Conservation (phyloP, 495 filamentous ascomycete genomes). For the Baudoinia panamericana region DNA sequence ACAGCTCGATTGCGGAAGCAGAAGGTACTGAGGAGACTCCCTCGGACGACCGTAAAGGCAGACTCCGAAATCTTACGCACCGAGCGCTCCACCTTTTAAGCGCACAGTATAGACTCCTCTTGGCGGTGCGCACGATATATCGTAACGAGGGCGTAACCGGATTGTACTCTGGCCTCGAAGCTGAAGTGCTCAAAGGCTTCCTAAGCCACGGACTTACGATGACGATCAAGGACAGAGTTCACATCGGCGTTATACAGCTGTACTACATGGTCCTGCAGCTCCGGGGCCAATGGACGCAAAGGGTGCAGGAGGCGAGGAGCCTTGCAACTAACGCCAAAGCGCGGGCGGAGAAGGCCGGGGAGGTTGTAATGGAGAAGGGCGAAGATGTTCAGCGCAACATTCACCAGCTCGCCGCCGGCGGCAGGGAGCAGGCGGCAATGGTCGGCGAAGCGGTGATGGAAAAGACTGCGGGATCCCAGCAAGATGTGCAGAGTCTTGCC, state of each 20-base stretch:
- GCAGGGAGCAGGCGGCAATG: no score
- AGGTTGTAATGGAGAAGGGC: slow-evolving; percentile 4
- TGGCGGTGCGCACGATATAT: slow-evolving; percentile 48
- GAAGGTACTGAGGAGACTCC: slow-evolving; percentile 12
- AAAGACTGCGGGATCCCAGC: no score
- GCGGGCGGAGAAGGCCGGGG: slow-evolving; percentile 6
- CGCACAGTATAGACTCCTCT: slow-evolving; percentile 43
- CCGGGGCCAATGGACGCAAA: slow-evolving; percentile 25
- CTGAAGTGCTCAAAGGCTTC: slow-evolving; percentile 73
- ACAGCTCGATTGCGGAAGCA: slow-evolving; percentile 1
- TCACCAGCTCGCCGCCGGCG: no score
- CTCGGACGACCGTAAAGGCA: not conserved
- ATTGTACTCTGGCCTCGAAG: slow-evolving; percentile 64
- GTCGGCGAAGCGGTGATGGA: no score
- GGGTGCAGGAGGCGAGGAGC: slow-evolving; percentile 19
- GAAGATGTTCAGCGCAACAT: no score
- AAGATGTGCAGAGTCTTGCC: no score
- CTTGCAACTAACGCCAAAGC: slow-evolving; percentile 8
- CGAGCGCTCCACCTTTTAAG: slow-evolving; percentile 6
- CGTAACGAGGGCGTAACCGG: slow-evolving; percentile 51
- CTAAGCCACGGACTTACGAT: slow-evolving; percentile 83
- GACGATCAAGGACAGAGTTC: slow-evolving; percentile 73
- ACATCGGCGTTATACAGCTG: slow-evolving; percentile 53
- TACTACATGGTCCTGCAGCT: slow-evolving; percentile 42
- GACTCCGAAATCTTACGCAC: slow-evolving; percentile 6